Evolutionary conservation across 768 basidiomycete species (phyloP).

Genomic region (Lentinula guzmanii): DNA sequence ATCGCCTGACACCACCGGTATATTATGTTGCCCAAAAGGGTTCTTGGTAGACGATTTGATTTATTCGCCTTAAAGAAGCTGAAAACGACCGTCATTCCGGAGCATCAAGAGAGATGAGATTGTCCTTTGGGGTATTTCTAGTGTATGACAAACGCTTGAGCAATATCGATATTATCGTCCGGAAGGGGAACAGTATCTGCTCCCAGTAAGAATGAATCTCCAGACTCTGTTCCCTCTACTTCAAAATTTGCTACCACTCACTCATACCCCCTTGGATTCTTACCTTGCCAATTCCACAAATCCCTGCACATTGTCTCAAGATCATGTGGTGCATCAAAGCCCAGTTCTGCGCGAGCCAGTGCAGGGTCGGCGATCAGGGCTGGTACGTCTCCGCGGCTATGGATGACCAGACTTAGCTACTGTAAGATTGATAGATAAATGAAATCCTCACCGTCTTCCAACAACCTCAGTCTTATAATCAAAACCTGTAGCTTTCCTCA

Average conservation of each 20-base stretch:
- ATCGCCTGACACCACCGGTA: too few relatives aligned
- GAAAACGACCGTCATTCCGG: too few relatives aligned
- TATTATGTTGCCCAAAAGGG: too few relatives aligned
- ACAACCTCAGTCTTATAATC: conserved; percentile 87
- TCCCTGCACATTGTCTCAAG: conserved; percentile 94
- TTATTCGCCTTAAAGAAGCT: too few relatives aligned
- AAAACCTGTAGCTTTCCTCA: conserved; percentile 86
- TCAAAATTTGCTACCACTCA: neutral
- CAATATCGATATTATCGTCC: too few relatives aligned
- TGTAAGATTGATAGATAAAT: neutral
- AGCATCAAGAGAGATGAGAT: too few relatives aligned
- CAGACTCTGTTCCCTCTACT: neutral
- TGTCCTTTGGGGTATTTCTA: too few relatives aligned
- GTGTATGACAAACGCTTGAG: too few relatives aligned
- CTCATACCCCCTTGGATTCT: conserved; percentile 75
- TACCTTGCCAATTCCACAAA: conserved; percentile 97
- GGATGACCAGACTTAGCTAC: neutral
- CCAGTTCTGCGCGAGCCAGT: conserved; percentile 88
- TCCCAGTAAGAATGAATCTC: too few relatives aligned
- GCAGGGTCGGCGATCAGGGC: conserved; percentile 92
- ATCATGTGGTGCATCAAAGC: conserved; percentile 77
- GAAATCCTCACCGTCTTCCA: conserved; percentile 68
- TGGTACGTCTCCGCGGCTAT: conserved; percentile 89
- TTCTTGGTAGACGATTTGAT: too few relatives aligned
- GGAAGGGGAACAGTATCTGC: too few relatives aligned